These are phyloP conservation scores for Pachyrhizus erosus DNA, from an alignment of 306 rosid genomes.

Conservation along the genomic window DNA sequence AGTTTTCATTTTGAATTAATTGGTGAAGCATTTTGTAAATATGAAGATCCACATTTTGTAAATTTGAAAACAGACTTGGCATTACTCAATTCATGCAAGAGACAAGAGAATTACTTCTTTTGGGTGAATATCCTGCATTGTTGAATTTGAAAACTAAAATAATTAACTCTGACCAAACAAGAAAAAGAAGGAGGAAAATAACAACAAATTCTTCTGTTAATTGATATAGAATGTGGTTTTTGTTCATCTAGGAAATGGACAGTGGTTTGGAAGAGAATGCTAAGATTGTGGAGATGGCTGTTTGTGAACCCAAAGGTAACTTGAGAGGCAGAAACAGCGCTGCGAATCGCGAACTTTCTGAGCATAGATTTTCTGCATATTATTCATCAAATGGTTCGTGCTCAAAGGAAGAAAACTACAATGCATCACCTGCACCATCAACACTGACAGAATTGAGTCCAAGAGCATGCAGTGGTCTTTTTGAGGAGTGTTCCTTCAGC, in stretches of 20 bases:
- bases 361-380: conserved; percentile 48
- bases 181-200: not conserved
- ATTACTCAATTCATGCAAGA: not conserved
- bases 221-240: conserved; percentile 24
- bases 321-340: conserved; percentile 61
- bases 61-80: not conserved
- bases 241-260: conserved; percentile 62
- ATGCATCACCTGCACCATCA: conserved; percentile 71
- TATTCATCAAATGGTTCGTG: conserved; percentile 46
- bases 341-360: conserved; percentile 42
- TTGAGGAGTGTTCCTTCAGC: conserved; percentile 66
- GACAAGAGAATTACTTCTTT: not conserved
- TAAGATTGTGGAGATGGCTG: conserved; percentile 93
- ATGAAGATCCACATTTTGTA: not conserved
- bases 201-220: not conserved
- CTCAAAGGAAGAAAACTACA: conserved; percentile 62
- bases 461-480: conserved; percentile 67
- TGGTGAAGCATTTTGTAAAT: not conserved
- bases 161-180: not conserved
- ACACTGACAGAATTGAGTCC: conserved; percentile 74
- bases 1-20: not conserved
- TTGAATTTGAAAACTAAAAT: not conserved
- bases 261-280: conserved; percentile 74
- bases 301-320: conserved; percentile 56
- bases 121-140: not conserved